phyloP scores from a whole-genome alignment of 768 basidiomycete genomes.

The Amanita rimosa region DNA sequence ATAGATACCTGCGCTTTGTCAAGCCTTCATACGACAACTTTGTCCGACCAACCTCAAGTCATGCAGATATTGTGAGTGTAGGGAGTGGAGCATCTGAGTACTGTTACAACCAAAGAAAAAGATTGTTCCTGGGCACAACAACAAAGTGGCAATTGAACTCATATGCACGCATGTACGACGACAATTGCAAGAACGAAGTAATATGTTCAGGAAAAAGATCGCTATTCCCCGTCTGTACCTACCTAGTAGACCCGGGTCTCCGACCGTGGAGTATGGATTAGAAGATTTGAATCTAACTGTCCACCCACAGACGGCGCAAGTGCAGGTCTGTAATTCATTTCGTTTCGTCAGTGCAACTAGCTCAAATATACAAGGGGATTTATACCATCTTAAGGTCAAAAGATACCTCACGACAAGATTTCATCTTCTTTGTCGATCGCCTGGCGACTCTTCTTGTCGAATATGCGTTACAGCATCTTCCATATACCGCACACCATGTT shows the following conservation, averaged over 20 bases:
- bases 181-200: constrained; percentile 71
- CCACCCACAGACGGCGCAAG: constrained; percentile 69
- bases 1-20: constrained; percentile 85
- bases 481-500: constrained; percentile 49
- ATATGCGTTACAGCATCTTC: constrained; percentile 73
- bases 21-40: constrained; percentile 94
- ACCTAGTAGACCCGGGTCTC: constrained; percentile 21
- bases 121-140: constrained; percentile 95
- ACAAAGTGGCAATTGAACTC: constrained; percentile 84
- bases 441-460: constrained; percentile 80
- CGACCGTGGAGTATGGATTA: constrained; percentile 24
- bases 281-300: constrained; percentile 49
- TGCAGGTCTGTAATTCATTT: constrained; percentile 40
- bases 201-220: constrained; percentile 64
- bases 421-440: constrained; percentile 87
- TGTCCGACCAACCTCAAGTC: constrained; percentile 74
- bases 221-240: constrained; percentile 39
- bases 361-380: constrained; percentile 50
- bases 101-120: constrained; percentile 16
- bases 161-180: constrained; percentile 84
- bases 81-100: not conserved
- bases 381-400: constrained; percentile 76
- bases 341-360: not conserved
- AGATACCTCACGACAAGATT: constrained; percentile 68
- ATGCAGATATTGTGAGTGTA: constrained; percentile 78